Base-by-base conservation (phyloP, 75 land plant species). In the Sequoia sempervirens region DNA sequence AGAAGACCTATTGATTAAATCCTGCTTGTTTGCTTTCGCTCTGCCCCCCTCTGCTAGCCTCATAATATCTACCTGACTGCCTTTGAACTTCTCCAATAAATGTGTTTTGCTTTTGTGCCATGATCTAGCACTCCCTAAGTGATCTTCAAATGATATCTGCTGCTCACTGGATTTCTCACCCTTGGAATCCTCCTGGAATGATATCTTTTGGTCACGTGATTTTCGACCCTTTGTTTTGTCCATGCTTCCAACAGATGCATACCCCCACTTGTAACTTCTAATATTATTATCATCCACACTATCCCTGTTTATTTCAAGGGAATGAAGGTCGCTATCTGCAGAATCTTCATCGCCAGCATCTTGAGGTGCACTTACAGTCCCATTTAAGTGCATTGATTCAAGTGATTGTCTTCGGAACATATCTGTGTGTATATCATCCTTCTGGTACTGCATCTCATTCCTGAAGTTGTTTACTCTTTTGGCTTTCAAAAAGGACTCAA, bases 321-420 rank as follows among this genome's bases (percentile, higher is more conserved):
- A 91, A 83, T 87, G 87, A 80, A 88, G 82, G 79, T 87, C 92
- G 85, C 94, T 91, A 38, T 84, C 87, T 3, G 70, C 41, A 46
- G 94, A 92, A 70, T 91, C 94, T 2, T 88, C 90, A 85, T 88
- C 91, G 11, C 84, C 90, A 20, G 66, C 87, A 82, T 53, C 83
- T 82, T 86, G 85, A 85, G 92, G 91, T 73, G 92, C 94, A 91
- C 94, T 89, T 1, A 32, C 56, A 47, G 87, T 86, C 34, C 87
- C 92, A 84, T 89, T 89, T 43, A 92, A 81, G 72, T 81, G 92
- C 76, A 91, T 85, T 14, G 94, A 92, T 79, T 93, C 94, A 47
- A 91, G 89, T 15, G 94, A 93, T 38, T 66, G 87, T 58, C 94
- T 86, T 4, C 90, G 82, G 47, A 83, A 41, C 34, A 26, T 28